Evolutionary conservation across 305 asterid genomes (phyloP), one percentile per base, ranked within the genome.

Genomic region (Solanum chacoense): DNA sequence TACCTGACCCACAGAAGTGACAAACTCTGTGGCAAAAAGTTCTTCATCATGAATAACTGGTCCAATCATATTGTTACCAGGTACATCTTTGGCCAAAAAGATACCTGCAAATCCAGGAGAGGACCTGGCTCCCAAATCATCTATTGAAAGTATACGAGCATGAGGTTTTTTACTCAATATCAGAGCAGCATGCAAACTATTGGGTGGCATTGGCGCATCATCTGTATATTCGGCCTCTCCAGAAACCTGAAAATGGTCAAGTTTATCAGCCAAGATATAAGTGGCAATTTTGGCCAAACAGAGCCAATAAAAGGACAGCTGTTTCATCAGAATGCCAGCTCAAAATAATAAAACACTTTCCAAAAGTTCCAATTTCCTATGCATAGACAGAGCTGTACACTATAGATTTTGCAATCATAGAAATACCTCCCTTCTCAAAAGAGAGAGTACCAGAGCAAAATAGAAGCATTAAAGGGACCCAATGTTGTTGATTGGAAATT

Each of bases 181-280:
- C 77, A 92, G 89, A 88, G 98, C 96, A 88, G 99, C 99, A 91
- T 94, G 96, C 88, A 97, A 92, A 80, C 98, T 40, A 55, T 95
- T 95, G 28, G 96, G 98, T 87, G 99, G 99, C 96, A 95, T 93
- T 84, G 97, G 97, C 55, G 90, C 94, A 90, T 97, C 99, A 93
- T 97, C 99, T 45, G 98, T 93, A 89, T 97, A 97, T 93, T 97
- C 99, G 37, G 98, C 99, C 93, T 97, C 99, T 85, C 99, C 99
- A 80, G 98, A 93, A 90, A 96, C 99, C 99, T 97, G 91, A 59
- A 89, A 90, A 91, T 22, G 84, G 71, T 63, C 38, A 26, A 42
- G 72, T 85, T 80, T 67, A 92, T 89, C 88, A 90, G 88, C 71
- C 85, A 88, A 90, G 63, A 78, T 67, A 12, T 80, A 72, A 22